Evolutionary conservation across 805 yeast genomes (phyloP).

Genomic region (Lachancea quebecensis): DNA sequence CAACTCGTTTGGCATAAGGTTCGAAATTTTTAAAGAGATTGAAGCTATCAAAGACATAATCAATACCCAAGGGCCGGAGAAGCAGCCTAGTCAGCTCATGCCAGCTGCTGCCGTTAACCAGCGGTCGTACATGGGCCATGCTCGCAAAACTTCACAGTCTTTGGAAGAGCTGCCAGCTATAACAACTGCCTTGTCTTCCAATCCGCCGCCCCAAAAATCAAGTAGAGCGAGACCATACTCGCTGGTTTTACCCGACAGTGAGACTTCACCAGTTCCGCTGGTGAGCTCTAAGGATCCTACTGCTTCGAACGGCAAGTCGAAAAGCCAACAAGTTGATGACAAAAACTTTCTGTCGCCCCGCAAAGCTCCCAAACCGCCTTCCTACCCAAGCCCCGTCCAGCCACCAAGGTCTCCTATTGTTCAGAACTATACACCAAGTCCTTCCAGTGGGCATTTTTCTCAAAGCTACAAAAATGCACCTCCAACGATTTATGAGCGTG

Average conservation of each 20-base stretch:
- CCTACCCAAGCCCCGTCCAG: constrained; percentile 38
- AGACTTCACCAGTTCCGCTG: constrained; percentile 4
- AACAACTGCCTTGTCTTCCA: constrained; percentile 8
- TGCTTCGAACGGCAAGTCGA: constrained; percentile 8
- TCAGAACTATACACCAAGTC: constrained; percentile 8
- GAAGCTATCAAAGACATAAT: constrained; percentile 45
- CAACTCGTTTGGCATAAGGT: constrained; percentile 88
- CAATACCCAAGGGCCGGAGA: background rate
- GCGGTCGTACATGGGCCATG: constrained; percentile 9
- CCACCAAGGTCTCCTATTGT: constrained; percentile 30
- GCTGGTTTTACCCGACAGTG: background rate
- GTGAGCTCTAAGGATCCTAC: background rate
- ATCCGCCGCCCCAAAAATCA: background rate
- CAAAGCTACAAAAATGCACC: constrained; percentile 19
- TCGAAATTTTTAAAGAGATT: constrained; percentile 84
- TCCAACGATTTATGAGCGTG: constrained; percentile 24
- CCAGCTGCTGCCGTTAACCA: constrained; percentile 36
- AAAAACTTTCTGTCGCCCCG: constrained; percentile 56
- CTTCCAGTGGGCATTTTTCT: constrained; percentile 1
- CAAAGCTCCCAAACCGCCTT: constrained; percentile 66
- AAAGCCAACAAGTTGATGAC: constrained; percentile 17
- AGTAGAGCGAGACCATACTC: constrained; percentile 13
- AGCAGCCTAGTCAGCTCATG: constrained; percentile 27
- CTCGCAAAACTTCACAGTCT: constrained; percentile 4
- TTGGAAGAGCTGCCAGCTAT: constrained; percentile 11